Base-by-base conservation (phyloP, 2,329 filamentous ascomycete species). In the Neofusicoccum ribis region DNA sequence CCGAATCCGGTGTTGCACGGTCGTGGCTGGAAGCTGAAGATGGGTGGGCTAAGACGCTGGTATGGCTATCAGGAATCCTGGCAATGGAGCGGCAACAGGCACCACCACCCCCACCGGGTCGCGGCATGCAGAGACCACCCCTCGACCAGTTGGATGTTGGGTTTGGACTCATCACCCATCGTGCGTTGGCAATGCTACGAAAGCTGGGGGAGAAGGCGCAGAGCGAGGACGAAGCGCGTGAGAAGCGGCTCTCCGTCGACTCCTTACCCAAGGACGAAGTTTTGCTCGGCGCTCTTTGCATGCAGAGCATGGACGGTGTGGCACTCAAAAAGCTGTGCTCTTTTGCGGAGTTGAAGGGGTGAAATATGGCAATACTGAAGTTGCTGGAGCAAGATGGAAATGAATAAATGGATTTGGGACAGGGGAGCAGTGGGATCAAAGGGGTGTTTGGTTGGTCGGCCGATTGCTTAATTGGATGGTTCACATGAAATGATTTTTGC, bases 21-120 rank as follows among this genome's bases (percentile, higher is more conserved):
- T 83, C 86, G 0, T 98, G 95, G 93, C 85, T 98, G 7, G 87
- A 89, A 44, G 92, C 91, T 3, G 88, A 90, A 47, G 93, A 96
- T 70, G 91, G 91, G 0, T 95, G 97, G 76, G 90, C 91, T 0
- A 87, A 91, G 65, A 93, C 89, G 70, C 83, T 98, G 7, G 86
- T 94, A 65, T 86, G 88, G 23, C 83, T 97, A 23, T 86, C 93
- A 0, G 89, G 90, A 66, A 83, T 91, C 4, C 82, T 97, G 3
- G 71, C 71, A 23, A 69, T 72, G 34, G 64, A 51, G 23, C 39
- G 47, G 11, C 47, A 47, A n/a, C 72, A 72, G 11, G 74, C 73
- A 41, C 41, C 66, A n/a, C 31, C 50, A 11, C 56, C 54, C 20
- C 44, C 49, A 12, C 36, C 17, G 41, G 63, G 34, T 3, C 65